Evolutionary conservation across 2,329 filamentous ascomycete genomes (phyloP).

Genomic region (Penicillium sp.): DNA sequence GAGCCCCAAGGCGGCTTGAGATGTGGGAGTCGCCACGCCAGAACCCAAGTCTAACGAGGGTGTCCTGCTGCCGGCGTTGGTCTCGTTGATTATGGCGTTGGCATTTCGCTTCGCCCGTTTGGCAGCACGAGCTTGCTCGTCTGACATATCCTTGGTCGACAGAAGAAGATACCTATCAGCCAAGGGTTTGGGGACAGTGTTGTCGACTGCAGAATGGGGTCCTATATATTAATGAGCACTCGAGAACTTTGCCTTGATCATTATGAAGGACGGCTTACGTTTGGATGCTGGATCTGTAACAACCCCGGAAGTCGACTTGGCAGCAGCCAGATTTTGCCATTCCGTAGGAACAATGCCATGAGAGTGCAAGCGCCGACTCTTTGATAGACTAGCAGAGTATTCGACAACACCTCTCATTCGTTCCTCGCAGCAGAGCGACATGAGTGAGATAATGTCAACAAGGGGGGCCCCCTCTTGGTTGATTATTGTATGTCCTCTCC

Average conservation of each 20-base stretch:
- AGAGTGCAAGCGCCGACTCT: slow-evolving; percentile 69
- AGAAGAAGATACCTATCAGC: slow-evolving; percentile 56
- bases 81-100: slow-evolving; percentile 50
- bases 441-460: slow-evolving; percentile 74
- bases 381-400: slow-evolving; percentile 68
- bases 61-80: slow-evolving; percentile 43
- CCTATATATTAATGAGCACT: slow-evolving; percentile 24
- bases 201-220: slow-evolving; percentile 34
- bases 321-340: slow-evolving; percentile 66
- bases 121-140: slow-evolving; percentile 67
- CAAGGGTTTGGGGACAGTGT: slow-evolving; percentile 40
- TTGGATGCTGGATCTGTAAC: slow-evolving; percentile 31
- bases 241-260: slow-evolving; percentile 17
- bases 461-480: slow-evolving; percentile 64
- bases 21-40: slow-evolving; percentile 48
- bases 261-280: slow-evolving; percentile 28
- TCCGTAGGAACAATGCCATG: slow-evolving; percentile 75
- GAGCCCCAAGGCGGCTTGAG: slow-evolving; percentile 44
- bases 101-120: slow-evolving; percentile 63
- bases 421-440: slow-evolving; percentile 80
- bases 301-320: slow-evolving; percentile 26
- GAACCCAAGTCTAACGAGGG: slow-evolving; percentile 60
- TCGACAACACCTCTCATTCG: slow-evolving; percentile 71
- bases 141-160: slow-evolving; percentile 63
- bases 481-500: slow-evolving; percentile 66